phyloP scores from a whole-genome alignment of 495 filamentous ascomycete species.

The Talaromyces trachyspermus region DNA sequence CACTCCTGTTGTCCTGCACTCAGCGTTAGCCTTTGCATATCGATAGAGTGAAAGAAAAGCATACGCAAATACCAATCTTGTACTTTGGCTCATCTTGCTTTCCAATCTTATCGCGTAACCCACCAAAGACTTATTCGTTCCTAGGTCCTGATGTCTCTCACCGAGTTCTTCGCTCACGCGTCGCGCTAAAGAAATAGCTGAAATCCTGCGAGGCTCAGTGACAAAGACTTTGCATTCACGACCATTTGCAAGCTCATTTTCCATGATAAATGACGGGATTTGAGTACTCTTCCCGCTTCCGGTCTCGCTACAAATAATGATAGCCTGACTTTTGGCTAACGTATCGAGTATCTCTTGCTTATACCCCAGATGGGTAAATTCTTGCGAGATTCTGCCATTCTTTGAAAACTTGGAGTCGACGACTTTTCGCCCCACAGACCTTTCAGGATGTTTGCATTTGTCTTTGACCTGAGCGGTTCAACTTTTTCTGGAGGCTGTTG shows the following conservation, averaged over 20 bases:
- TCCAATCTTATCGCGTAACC: slow-evolving; percentile 93
- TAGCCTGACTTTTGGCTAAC: slow-evolving; percentile 67
- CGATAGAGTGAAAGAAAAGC: slow-evolving; percentile 10
- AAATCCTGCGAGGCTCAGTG: slow-evolving; percentile 93
- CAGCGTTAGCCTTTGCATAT: slow-evolving; percentile 3
- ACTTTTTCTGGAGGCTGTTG: slow-evolving; percentile 31
- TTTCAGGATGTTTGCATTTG: slow-evolving; percentile 43
- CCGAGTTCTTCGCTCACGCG: slow-evolving; percentile 93
- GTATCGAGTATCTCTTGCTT: slow-evolving; percentile 64
- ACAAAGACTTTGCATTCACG: slow-evolving; percentile 86
- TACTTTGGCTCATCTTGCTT: slow-evolving; percentile 70
- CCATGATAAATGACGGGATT: slow-evolving; percentile 84
- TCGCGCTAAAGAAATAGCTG: slow-evolving; percentile 83
- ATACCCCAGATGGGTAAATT: slow-evolving; percentile 85
- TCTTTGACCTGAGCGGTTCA: slow-evolving; percentile 36
- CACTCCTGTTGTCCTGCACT: slow-evolving; percentile 59
- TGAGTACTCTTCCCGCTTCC: slow-evolving; percentile 97
- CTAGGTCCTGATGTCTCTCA: slow-evolving; percentile 72
- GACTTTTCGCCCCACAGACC: slow-evolving; percentile 65
- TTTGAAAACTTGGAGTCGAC: slow-evolving; percentile 45
- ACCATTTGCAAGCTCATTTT: slow-evolving; percentile 74
- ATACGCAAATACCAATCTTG: slow-evolving; percentile 76
- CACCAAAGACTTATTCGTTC: slow-evolving; percentile 73
- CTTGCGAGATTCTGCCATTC: slow-evolving; percentile 50
- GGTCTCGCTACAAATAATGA: slow-evolving; percentile 92